These are phyloP conservation scores for Pezicula radicicola DNA, from an alignment of 2,329 filamentous ascomycete genomes.

Conservation along the genomic window DNA sequence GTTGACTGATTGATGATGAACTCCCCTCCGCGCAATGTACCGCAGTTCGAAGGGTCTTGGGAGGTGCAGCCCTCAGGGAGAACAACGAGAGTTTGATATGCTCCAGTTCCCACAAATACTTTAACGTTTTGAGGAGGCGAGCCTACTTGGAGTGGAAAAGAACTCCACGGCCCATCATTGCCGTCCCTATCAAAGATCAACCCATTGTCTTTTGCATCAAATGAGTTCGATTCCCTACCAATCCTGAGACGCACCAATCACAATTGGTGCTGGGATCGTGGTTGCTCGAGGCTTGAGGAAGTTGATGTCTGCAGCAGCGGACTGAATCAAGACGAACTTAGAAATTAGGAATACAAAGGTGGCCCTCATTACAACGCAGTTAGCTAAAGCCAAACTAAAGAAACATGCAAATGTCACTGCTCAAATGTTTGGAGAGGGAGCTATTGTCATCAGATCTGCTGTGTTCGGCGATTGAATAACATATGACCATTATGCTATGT, in stretches of 20 bases:
- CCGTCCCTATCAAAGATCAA: slow-evolving; percentile 45
- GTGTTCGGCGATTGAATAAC: no score
- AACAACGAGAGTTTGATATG: slow-evolving; percentile 68
- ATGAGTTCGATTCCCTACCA: slow-evolving; percentile 2
- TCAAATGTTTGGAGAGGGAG: no score
- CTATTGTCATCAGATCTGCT: no score
- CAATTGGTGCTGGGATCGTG: slow-evolving; percentile 5
- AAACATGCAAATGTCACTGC: no score
- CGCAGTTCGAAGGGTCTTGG: slow-evolving; percentile 44
- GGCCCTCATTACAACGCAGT: background rate
- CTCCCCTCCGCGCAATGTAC: slow-evolving; percentile 51
- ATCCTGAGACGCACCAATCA: slow-evolving; percentile 7
- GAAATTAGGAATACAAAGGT: background rate
- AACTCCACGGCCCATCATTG: slow-evolving; percentile 69
- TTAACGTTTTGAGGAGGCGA: slow-evolving; percentile 48
- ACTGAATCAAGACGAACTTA: background rate
- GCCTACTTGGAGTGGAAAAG: slow-evolving; percentile 58
- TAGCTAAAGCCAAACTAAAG: no score
- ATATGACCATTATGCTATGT: no score
- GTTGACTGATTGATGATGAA: slow-evolving; percentile 52
- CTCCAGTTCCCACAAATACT: slow-evolving; percentile 59
- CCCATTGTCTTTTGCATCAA: no score
- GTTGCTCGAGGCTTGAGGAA: background rate
- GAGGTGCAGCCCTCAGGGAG: slow-evolving; percentile 50
- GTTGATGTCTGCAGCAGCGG: background rate